Evolutionary conservation across 768 basidiomycete genomes (phyloP), one percentile per base, ranked within the genome.

Genomic region (Suillus sp.): DNA sequence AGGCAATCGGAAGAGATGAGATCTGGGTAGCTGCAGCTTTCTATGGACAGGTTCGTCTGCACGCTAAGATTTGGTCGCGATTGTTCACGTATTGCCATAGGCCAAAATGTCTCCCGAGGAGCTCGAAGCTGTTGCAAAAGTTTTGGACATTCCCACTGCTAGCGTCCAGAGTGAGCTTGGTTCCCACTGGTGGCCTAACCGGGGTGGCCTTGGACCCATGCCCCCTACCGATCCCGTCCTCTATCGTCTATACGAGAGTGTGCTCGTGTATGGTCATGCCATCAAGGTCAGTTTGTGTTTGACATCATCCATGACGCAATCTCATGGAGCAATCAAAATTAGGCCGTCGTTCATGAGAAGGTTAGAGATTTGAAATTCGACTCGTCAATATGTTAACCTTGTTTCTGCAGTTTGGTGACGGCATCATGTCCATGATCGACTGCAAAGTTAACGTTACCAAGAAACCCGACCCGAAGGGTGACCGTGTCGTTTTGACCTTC

Each of bases 401-500:
- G 20, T 14, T 30, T 4, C 22, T 58, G 13, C 57, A 91, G 89
- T 93, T 92, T 66, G 92, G 92, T 6, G 92, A 93, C 69, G 91
- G 92, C 5, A 93, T 93, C 64, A 92, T 93, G 90, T 90, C 89
- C 22, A 91, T 93, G 89, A 92, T 93, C 62, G 91, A 93, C 72
- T 93, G 91, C 75, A 87, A 84, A 67, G 81, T 93, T 64, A 80
- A 79, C 54, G 79, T 93, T 51, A 79, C 84, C 65, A 85, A 80
- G 77, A 92, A 93, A 73, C 80, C 82, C 18, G 85, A 92, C 68
- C 90, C 90, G 18, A 90, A 88, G 69, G 91, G 91, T 40, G 91
- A 93, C 68, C 89, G 92, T 50, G 88, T 92, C 10, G 69, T 92
- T 20, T 78, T 93, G 64, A 92, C 88, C 2, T 92, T 92, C 66